phyloP scores from a whole-genome alignment of 2,329 filamentous ascomycete species.

The Claviceps sp. region DNA sequence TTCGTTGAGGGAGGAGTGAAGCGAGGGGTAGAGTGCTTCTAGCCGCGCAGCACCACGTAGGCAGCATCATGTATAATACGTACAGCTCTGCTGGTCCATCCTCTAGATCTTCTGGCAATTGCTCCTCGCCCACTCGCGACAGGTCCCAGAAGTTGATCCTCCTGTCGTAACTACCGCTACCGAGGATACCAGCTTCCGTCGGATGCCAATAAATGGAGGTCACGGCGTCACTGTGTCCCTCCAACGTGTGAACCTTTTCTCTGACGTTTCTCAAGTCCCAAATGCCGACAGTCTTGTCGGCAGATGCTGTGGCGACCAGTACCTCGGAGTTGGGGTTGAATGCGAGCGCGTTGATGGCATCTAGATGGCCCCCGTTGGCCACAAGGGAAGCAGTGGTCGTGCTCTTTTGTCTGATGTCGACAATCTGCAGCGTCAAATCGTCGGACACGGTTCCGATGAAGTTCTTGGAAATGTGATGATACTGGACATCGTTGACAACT shows the following conservation, averaged over 20 bases:
- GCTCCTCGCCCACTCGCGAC: slow-evolving; percentile 82
- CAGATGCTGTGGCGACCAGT: slow-evolving; percentile 81
- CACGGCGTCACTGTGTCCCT: slow-evolving; percentile 79
- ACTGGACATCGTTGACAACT: slow-evolving; percentile 93
- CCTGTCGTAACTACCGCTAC: slow-evolving; percentile 83
- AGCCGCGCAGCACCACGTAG: no score
- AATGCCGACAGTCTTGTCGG: slow-evolving; percentile 86
- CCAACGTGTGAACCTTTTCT: slow-evolving; percentile 76
- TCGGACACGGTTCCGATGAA: slow-evolving; percentile 92
- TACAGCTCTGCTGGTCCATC: slow-evolving; percentile 91
- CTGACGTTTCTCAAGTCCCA: slow-evolving; percentile 92
- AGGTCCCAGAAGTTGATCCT: slow-evolving; percentile 96
- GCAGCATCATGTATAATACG: slow-evolving; percentile 19
- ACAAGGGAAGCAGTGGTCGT: slow-evolving; percentile 55
- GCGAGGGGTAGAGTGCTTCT: no score
- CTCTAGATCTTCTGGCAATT: slow-evolving; percentile 85
- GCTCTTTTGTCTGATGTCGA: slow-evolving; percentile 64
- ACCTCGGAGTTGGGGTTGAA: slow-evolving; percentile 91
- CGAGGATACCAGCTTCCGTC: slow-evolving; percentile 73
- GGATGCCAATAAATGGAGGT: slow-evolving; percentile 94
- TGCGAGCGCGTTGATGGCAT: slow-evolving; percentile 90
- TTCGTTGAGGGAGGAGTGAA: no score
- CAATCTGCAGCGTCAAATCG: slow-evolving; percentile 81
- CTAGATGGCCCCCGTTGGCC: slow-evolving; percentile 62
- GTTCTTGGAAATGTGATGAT: slow-evolving; percentile 73